Conservation (phyloP, 768 basidiomycete genomes). For the Mycena leptocephala region DNA sequence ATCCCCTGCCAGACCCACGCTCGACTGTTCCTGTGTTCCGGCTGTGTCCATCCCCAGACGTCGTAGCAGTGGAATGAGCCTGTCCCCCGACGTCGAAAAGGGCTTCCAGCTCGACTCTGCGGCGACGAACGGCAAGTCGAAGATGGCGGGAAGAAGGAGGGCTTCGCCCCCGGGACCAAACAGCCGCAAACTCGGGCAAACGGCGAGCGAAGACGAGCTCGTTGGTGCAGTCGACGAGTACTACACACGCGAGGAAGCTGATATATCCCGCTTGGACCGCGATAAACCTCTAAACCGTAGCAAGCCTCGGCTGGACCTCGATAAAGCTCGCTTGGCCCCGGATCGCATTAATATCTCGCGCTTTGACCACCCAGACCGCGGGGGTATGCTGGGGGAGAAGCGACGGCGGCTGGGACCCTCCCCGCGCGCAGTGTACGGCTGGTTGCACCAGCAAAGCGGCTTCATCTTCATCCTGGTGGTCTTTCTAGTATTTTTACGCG, state of each 20-base stretch:
- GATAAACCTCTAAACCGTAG: too few species aligned
- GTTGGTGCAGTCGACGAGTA: too few species aligned
- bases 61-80: neutral
- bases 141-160: neutral
- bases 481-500: slow-evolving; percentile 27
- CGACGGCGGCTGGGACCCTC: neutral
- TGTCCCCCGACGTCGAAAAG: slow-evolving; percentile 4
- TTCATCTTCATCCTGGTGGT: slow-evolving; percentile 29
- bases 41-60: too few species aligned
- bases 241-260: neutral
- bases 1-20: too few species aligned
- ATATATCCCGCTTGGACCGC: too few species aligned
- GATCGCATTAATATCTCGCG: too few species aligned
- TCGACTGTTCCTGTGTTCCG: too few species aligned
- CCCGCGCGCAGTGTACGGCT: slow-evolving; percentile 6
- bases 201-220: too few species aligned
- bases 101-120: neutral
- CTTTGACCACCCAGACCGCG: too few species aligned
- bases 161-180: neutral
- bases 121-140: neutral
- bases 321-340: too few species aligned
- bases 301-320: too few species aligned
- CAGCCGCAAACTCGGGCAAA: neutral
- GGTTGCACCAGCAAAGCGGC: slow-evolving; percentile 28
- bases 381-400: neutral